Evolutionary conservation across 805 yeast species (phyloP), one percentile per base, ranked within the genome.

Genomic region (Helenozyma rhizophorensis): DNA sequence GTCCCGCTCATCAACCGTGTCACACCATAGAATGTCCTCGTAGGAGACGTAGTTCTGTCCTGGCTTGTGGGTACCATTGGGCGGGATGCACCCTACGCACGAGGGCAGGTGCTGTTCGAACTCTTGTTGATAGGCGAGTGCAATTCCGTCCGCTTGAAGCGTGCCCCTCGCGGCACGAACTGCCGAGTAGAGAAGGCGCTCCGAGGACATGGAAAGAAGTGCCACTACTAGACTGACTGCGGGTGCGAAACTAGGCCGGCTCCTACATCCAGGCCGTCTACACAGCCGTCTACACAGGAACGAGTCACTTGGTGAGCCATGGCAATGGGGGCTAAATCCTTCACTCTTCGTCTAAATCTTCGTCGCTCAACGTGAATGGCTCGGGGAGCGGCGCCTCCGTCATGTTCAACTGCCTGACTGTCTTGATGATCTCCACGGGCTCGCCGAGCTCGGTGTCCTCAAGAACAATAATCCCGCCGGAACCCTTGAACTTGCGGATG

Each of bases 381-480:
- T 76, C 79, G 21, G 85, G 85, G 25, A 77, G 47, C 28, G 83
- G 94, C 14, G 88, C 95, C 56, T 76, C 87, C 13, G 79, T 76
- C 48, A 76, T 72, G 51, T 74, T 78, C 54, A 72, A 65, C 58
- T 88, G 94, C 59, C 95, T 81, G 16, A 86, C 80, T 1, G 97
- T 90, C 60, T 80, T 83, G 54, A 89, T 83, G 40, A 74, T 60
- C 39, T 78, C 83, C 21, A 73, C 62, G 16, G 80, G 76, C 49
- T 78, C 80, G 1, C 58, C 71, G 6, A 86, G 82, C 32, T 59
- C 62, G 28, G 72, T 71, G 56, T 86, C 95, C 28, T 70, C 66
- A 42, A 86, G 63, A 6, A 86, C 79, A 33, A 86, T 76, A 30
- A 86, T 77, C 32, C 95, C 95, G 27, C 78, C 69, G 64, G 62